Conservation (phyloP, 106 monocot genomes). For the Acanthochlamys bracteata region DNA sequence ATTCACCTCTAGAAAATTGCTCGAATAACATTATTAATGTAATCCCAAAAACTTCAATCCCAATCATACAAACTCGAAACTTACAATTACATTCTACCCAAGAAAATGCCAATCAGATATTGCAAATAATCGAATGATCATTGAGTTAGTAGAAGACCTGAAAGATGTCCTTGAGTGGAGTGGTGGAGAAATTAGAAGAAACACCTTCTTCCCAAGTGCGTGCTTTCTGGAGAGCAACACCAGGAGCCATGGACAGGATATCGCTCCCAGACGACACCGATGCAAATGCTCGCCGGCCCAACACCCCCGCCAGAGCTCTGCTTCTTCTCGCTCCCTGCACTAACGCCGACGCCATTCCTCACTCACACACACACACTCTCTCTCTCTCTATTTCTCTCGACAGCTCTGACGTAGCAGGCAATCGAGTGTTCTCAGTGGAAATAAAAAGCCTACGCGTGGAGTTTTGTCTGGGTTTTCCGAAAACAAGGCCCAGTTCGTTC, state of each 20-base stretch:
- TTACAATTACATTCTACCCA: not conserved
- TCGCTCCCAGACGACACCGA: constrained; percentile 48
- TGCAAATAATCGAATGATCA: not conserved
- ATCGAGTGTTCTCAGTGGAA: too few species aligned
- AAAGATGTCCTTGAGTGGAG: constrained; percentile 80
- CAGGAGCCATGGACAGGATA: constrained; percentile 50
- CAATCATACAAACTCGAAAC: too few species aligned
- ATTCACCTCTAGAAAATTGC: too few species aligned
- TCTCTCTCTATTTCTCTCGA: too few species aligned
- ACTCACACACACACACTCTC: too few species aligned
- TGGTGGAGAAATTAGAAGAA: constrained; percentile 84
- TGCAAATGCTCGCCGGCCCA: constrained; percentile 26
- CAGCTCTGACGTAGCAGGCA: too few species aligned
- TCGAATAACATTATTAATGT: too few species aligned
- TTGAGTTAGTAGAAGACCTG: constrained; percentile 30
- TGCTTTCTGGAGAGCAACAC: constrained; percentile 83
- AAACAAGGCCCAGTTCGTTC: too few species aligned
- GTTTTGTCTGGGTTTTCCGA: too few species aligned
- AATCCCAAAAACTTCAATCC: too few species aligned
- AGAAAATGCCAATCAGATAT: not conserved
- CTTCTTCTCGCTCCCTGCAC: constrained; percentile 14
- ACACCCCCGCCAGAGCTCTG: constrained; percentile 5
- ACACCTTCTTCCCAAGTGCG: constrained; percentile 95
- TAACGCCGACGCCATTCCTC: constrained; percentile 38
- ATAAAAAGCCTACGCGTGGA: too few species aligned